phyloP scores from a whole-genome alignment of 495 filamentous ascomycete genomes.

The Xylaria acuta region DNA sequence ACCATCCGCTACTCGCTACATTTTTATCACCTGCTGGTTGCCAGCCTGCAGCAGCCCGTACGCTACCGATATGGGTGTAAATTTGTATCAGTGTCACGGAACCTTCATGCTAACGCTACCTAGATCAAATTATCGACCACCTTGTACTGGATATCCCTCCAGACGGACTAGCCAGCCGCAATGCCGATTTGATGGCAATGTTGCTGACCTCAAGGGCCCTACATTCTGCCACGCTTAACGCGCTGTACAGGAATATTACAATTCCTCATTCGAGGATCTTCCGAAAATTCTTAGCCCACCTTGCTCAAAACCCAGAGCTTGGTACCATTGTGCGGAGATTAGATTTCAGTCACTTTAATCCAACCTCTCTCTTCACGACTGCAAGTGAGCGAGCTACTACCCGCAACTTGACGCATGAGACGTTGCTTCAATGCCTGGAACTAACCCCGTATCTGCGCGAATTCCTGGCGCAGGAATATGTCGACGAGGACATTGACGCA shows the following conservation, averaged over 20 bases:
- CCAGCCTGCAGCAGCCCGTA: background rate
- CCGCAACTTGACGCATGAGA: slow-evolving; percentile 79
- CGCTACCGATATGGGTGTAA: slow-evolving; percentile 18
- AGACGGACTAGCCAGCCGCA: slow-evolving; percentile 77
- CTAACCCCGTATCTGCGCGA: slow-evolving; percentile 79
- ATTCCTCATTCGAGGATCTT: slow-evolving; percentile 88
- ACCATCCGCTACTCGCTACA: background rate
- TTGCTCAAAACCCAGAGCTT: slow-evolving; percentile 70
- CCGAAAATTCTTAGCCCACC: slow-evolving; percentile 78
- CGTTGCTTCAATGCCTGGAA: slow-evolving; percentile 75
- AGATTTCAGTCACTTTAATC: slow-evolving; percentile 90
- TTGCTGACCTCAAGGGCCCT: slow-evolving; percentile 77
- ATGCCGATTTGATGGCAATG: slow-evolving; percentile 81
- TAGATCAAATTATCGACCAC: slow-evolving; percentile 75
- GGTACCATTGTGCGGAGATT: slow-evolving; percentile 81
- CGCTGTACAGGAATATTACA: slow-evolving; percentile 82
- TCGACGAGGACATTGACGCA: slow-evolving; percentile 77
- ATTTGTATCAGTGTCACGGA: background rate
- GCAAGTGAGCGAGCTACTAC: slow-evolving; percentile 80
- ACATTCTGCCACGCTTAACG: slow-evolving; percentile 76
- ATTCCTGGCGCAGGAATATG: slow-evolving; percentile 81
- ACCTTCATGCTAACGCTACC: slow-evolving; percentile 3
- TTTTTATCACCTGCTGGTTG: background rate
- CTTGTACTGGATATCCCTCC: slow-evolving; percentile 78
- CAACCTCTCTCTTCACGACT: slow-evolving; percentile 78